Evolutionary conservation across 148 eudicot genomes (phyloP), one percentile per base, ranked within the genome.

Genomic region (Selenicereus undatus): DNA sequence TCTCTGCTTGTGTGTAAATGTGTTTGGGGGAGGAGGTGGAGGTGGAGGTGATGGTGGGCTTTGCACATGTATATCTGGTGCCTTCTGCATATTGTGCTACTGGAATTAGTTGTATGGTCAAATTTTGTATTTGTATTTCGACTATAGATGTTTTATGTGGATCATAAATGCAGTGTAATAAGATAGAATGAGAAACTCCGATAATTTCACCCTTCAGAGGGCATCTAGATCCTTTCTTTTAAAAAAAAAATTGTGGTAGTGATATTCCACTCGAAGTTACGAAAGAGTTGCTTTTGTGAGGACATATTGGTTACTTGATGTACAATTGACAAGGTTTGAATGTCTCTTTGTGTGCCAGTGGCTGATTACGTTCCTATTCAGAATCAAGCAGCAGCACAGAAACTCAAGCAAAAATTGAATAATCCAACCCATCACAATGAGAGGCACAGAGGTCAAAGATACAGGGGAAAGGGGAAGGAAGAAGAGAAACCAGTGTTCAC

Each of bases 341-440:
- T 8, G 29, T 69, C 66, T 26, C 65, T 76, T 32, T 75, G 35
- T 65, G 50, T 85, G 71, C 45, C 90, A 92, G 98, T 87, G 82
- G 92, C 85, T 64, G 95, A 93, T 79, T 85, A 83, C 45, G 82
- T 81, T 72, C 98, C 98, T 73, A 86, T 93, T 83, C 98, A 93
- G 82, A 94, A 93, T 86, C 97, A 93, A 86, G 98, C 90, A 43
- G 98, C 97, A 87, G 89, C 98, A 75, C 97, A 91, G 72, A 95
- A 95, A 73, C 97, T 95, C 70, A 90, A 90, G 26, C 94, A 90
- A 88, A 95, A 87, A 86, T 87, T 91, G 93, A 90, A 84, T 84
- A 86, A 88, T 75, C 89, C 91, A 72, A 85, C 58, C 24, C 84
- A 81, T 77, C 83, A 75, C 60, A 81, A 71, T 82, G 91, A 81